phyloP scores from a whole-genome alignment of 1,284 basidiomycete genomes.

The Trichosporon ovoides region DNA sequence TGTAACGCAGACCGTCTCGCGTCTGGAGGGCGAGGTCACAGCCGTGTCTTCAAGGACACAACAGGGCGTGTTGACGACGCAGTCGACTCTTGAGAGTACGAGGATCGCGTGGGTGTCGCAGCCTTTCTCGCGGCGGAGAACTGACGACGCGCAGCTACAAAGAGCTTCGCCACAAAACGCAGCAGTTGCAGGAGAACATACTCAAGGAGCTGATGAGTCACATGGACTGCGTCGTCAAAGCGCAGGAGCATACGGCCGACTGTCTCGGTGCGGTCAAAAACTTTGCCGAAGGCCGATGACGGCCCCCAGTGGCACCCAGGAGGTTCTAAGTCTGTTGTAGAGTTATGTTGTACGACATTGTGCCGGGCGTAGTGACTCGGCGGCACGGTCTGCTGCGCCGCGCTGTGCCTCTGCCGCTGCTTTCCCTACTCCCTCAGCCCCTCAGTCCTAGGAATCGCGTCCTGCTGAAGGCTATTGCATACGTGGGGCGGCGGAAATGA shows the following conservation, averaged over 20 bases:
- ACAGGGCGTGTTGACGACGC: constrained; percentile 33
- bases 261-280: constrained; percentile 36
- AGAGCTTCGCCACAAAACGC: constrained; percentile 41
- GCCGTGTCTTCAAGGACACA: constrained; percentile 35
- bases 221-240: constrained; percentile 40
- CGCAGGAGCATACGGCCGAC: constrained; percentile 41
- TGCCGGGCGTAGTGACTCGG: too few relatives aligned
- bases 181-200: constrained; percentile 35
- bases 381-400: too few relatives aligned
- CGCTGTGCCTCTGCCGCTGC: too few relatives aligned
- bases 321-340: neutral
- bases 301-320: neutral
- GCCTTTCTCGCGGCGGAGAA: too few relatives aligned
- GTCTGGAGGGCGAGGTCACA: constrained; percentile 37
- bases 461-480: too few relatives aligned
- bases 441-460: too few relatives aligned
- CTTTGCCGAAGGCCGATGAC: constrained; percentile 34
- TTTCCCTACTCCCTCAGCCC: too few relatives aligned
- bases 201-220: constrained; percentile 36
- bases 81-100: constrained; percentile 38
- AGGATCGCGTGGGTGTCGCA: constrained; percentile 36
- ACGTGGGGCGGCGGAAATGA: too few relatives aligned
- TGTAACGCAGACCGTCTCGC: constrained; percentile 32
- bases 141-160: constrained; percentile 27
- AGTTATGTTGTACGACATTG: neutral